Base-by-base conservation (phyloP, 306 rosid species). In the Cyamopsis tetragonoloba region DNA sequence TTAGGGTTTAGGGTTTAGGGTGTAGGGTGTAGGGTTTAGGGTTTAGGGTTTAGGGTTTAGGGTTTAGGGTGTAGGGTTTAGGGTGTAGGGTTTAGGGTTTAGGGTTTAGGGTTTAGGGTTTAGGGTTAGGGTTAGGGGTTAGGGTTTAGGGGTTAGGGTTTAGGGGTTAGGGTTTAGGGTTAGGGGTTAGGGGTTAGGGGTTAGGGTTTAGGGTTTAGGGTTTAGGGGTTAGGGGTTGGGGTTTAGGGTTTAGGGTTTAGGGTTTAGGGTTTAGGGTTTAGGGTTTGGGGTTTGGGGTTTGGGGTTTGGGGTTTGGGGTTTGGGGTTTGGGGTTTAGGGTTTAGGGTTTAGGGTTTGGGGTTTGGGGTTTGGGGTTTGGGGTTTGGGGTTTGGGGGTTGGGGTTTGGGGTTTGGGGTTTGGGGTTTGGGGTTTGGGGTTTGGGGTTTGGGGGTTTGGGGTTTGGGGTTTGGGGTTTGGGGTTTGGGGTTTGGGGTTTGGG, bases 1-100 rank as follows among this genome's bases (percentile, higher is more conserved):
- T 38, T 38, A 28, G 20, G 50, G 71, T 58, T 53, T 62, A 44
- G 32, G 43, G 71, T 57, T 27, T 72, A 30, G 32, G 27, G 51
- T 68, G 47, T 72, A 20, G 11, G 55, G 70, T n/a, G 60, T 59
- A n/a, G 42, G 70, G 77, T 13, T 72, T 46, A 23, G 56, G 31
- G 56, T 19, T 20, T 18, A 15, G 11, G 28, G 32, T 17, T 18
- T 47, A 47, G 27, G 54, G 27, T 46, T 18, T 17, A 47, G 26
- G 54, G 54, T 47, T 18, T 47, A 47, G 54, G 26, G 54, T 47
- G 6, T 47, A 19, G 54, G 54, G 27, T 47, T 18, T 47, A 47
- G 54, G 54, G 27, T 19, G 6, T 47, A 47, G 54, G 49, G 20
- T 43, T 13, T 43, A 43, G 49, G 49, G 20, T 43, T 13, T 43